Conservation (phyloP, 441 rosid species). For the Mallotus japonicus region DNA sequence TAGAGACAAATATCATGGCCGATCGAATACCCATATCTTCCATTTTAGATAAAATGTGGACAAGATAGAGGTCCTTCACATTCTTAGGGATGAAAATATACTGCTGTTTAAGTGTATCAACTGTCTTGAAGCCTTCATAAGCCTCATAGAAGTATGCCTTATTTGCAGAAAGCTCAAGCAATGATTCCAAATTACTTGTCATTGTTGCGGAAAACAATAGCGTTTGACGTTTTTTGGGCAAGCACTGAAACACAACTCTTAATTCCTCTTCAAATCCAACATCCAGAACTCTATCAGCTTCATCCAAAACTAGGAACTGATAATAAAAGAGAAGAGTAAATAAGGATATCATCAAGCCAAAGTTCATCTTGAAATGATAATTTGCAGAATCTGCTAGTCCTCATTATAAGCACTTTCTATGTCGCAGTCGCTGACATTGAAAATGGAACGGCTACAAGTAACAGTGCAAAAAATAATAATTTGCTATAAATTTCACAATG, state of each 20-base stretch:
- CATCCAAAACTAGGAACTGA: constrained; percentile 88
- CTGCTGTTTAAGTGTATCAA: constrained; percentile 82
- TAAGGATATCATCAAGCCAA: neutral
- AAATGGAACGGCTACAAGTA: neutral
- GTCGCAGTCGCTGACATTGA: neutral
- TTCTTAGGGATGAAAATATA: constrained; percentile 65
- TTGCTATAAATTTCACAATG: neutral
- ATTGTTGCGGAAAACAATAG: constrained; percentile 93
- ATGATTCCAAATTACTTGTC: constrained; percentile 66
- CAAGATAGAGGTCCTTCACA: constrained; percentile 84
- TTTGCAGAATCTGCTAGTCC: neutral
- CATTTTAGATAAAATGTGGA: constrained; percentile 71
- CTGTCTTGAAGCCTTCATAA: constrained; percentile 87
- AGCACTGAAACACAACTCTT: constrained; percentile 58
- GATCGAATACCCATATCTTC: constrained; percentile 84
- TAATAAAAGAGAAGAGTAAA: constrained; percentile 21
- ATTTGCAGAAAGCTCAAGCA: constrained; percentile 79
- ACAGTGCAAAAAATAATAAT: neutral
- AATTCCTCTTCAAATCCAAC: constrained; percentile 92
- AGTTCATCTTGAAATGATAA: neutral
- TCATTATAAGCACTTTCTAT: neutral
- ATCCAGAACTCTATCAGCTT: constrained; percentile 95
- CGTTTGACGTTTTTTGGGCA: constrained; percentile 80
- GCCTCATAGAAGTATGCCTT: constrained; percentile 94
- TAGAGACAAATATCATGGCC: constrained; percentile 86